Base-by-base conservation (phyloP, 306 rosid genomes). In the Prunus mira region DNA sequence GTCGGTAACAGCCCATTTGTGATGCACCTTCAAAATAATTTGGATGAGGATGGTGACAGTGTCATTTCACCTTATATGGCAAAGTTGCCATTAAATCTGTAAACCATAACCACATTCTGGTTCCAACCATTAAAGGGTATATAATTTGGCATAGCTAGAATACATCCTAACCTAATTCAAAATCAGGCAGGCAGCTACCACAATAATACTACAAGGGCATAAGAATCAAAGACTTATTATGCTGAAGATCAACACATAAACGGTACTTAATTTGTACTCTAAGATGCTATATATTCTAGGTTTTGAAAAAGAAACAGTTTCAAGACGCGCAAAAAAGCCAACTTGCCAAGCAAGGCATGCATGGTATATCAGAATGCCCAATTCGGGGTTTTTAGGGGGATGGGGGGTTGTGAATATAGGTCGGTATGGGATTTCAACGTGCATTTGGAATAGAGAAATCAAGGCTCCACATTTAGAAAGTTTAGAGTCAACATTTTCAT, bases 311-410 rank as follows among this genome's bases (percentile, higher is more conserved):
- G 13, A 30, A 17, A 63, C 38, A 9, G 13, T 7, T 47, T 10
- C 52, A 47, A 47, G 20, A 52, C 8, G 6, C 1, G 17, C 6
- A 18, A 52, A 34, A 11, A 65, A 17, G 7, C 50, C 50, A 65
- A 63, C 46, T 63, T 63, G 67, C 38, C 38, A 30, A 17, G 46
- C 69, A 32, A 65, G 27, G 49, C 47, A 65, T 65, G 41, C n/a
- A 62, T 27, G 66, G 38, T 43, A 62, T 27, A 27, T 13, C 12
- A 3, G 2, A 6, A 28, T n/a, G 43, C 43, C 43, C 43, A n/a
- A 12, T 13, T 71, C 9, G 46, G 58, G 77, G 19, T 73, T 61
- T 45, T 18, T 47, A 73, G 45, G 77, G 77, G 69, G 58, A 73
- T 73, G 77, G 77, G 50, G 50, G 6, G 58, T 25, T 60, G 58